Conservation (phyloP, 352 stramenopile genomes). For the Phytophthora tentaculata region DNA sequence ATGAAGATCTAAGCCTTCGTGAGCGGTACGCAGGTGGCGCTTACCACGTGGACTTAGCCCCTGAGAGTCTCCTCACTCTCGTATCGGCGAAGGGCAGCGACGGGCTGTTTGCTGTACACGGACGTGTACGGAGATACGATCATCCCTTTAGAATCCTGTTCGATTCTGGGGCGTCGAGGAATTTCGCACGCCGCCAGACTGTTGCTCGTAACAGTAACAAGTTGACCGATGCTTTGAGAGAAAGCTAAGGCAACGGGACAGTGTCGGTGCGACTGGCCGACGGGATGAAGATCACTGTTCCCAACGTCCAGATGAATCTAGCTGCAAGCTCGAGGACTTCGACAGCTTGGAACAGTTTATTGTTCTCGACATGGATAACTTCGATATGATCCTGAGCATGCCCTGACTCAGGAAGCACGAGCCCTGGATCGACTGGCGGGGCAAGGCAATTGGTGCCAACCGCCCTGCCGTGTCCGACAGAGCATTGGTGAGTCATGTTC, state of each 20-base stretch:
- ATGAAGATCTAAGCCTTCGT: conserved; percentile 18
- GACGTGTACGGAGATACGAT: conserved; percentile 6
- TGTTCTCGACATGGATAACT: conserved; percentile 19
- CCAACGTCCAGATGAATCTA: conserved; percentile 14
- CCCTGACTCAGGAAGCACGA: conserved; percentile 22
- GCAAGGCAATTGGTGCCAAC: conserved; percentile 10
- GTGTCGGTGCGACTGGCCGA: conserved; percentile 14
- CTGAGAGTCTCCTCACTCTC: conserved; percentile 18
- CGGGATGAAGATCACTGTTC: not conserved
- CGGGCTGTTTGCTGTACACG: conserved; percentile 15
- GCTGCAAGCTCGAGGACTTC: conserved; percentile 1
- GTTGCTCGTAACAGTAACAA: conserved; percentile 10
- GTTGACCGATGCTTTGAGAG: conserved; percentile 1
- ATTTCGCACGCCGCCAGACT: conserved; percentile 9
- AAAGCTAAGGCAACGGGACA: conserved; percentile 9
- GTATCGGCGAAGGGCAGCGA: conserved; percentile 7
- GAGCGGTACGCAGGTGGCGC: conserved; percentile 4
- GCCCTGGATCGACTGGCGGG: conserved; percentile 15
- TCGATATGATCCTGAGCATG: conserved; percentile 33
- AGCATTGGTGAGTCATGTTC: conserved; percentile 19
- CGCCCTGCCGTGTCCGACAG: conserved; percentile 1
- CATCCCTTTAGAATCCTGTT: conserved; percentile 18
- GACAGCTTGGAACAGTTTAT: conserved; percentile 12
- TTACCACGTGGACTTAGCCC: conserved; percentile 21
- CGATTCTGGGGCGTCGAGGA: conserved; percentile 18